phyloP scores from a whole-genome alignment of 306 rosid genomes.

The Quercus suber region DNA sequence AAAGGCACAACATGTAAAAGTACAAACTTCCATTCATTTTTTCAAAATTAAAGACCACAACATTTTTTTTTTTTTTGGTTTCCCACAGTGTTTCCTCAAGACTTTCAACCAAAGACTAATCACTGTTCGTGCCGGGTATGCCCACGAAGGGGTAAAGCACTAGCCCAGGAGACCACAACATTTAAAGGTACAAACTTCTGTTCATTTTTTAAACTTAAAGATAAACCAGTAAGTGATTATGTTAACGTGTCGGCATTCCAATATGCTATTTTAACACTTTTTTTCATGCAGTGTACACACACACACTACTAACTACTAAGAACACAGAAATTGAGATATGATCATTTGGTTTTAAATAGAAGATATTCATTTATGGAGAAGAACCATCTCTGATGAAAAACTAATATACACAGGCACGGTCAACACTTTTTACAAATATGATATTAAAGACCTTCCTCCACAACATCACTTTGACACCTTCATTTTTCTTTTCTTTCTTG shows the following conservation, averaged over 20 bases:
- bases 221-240: not conserved
- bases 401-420: not conserved
- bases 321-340: not conserved
- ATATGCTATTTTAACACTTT: not conserved
- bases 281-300: not conserved
- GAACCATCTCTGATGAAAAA: not conserved
- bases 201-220: not conserved
- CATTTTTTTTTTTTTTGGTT: not conserved
- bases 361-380: not conserved
- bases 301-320: too few relatives aligned
- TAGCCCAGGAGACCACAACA: not conserved
- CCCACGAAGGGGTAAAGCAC: too few relatives aligned
- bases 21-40: not conserved
- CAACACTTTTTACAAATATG: not conserved
- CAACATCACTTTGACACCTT: not conserved
- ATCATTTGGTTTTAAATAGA: not conserved
- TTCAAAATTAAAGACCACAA: not conserved
- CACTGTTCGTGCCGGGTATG: too few relatives aligned
- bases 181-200: not conserved
- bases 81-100: too few relatives aligned
- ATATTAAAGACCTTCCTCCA: not conserved
- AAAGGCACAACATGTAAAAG: not conserved
- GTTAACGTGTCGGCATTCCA: not conserved
- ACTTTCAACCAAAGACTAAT: too few relatives aligned
- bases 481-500: not conserved